phyloP scores from a whole-genome alignment of 495 filamentous ascomycete genomes.

The Penicillium cataractarum region DNA sequence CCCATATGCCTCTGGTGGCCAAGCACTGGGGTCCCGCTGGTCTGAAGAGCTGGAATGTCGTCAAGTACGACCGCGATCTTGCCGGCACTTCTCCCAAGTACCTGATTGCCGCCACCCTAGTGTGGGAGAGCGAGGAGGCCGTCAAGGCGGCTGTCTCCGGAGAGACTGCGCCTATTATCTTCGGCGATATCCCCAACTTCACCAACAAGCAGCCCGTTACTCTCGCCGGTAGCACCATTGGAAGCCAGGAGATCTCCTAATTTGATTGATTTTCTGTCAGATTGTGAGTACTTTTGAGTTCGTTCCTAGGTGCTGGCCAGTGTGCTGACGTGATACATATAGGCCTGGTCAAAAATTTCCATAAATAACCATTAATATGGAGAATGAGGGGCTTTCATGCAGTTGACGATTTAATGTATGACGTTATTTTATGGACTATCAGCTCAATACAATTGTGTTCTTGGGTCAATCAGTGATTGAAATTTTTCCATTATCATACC shows the following conservation, averaged over 20 bases:
- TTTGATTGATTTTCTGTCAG: background rate
- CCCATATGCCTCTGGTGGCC: slow-evolving; percentile 34
- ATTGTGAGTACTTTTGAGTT: background rate
- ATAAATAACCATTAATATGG: background rate
- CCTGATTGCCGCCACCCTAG: slow-evolving; percentile 24
- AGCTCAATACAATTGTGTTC: background rate
- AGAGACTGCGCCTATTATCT: slow-evolving; percentile 17
- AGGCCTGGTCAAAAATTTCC: background rate
- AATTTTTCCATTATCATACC: background rate
- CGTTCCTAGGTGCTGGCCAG: background rate
- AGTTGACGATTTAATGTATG: slow-evolving; percentile 2
- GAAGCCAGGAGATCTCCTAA: slow-evolving; percentile 8
- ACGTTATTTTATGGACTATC: background rate
- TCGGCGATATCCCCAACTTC: slow-evolving; percentile 35
- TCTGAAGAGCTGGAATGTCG: slow-evolving; percentile 25
- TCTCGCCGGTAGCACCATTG: slow-evolving; percentile 19
- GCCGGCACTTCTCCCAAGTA: slow-evolving; percentile 24
- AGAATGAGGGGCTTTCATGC: background rate
- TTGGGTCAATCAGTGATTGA: background rate
- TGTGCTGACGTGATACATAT: background rate
- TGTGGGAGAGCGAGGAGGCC: slow-evolving; percentile 29
- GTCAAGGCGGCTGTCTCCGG: slow-evolving; percentile 17
- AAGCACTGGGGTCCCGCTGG: slow-evolving; percentile 25
- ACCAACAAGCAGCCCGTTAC: slow-evolving; percentile 32
- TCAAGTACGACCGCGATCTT: slow-evolving; percentile 23